Base-by-base conservation (phyloP, 2,329 filamentous ascomycete genomes). In the Lomentospora prolificans region DNA sequence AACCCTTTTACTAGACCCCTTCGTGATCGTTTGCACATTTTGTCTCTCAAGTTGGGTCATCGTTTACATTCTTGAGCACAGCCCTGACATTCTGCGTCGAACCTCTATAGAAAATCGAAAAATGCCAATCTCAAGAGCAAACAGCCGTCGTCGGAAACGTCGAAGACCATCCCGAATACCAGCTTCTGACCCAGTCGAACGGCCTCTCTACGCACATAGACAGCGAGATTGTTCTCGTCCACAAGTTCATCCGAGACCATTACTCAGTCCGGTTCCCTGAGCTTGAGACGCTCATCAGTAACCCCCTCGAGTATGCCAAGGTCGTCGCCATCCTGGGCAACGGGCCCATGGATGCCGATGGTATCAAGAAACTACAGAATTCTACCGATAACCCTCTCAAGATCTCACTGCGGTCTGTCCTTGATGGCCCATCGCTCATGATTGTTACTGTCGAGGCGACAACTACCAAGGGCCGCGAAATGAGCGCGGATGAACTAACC, bases 221-320 rank as follows among this genome's bases (percentile, higher is more conserved):
- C 62, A 89, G 89, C 66, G 92, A 97, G 69, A 88, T 97, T 50
- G 87, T 88, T 31, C 80, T 94, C 6, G 89, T 97, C 22, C 94
- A 99, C 77, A 99, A 99, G 72, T 95, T 90, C 69, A 90, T 96
- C 58, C 84, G 92, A 65, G 94, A 99, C 65, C 90, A 96, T 71
- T 99, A 99, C 73, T 96, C 91, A 8, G 80, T 87, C 17, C 84
- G 92, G 58, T 99, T 97, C 65, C 92, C 94, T 0, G 92, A 96
- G 70, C 81, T 99, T 41, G 94, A 99, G 69, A 80, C 80, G 19
- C 81, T 99, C 31, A 86, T 99, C 58, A 90, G 89, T 57, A 96
- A 92, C 64, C 90, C 94, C 1, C 79, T 97, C 53, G 90, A 96
- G 67, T 99, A 96, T 72, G 90, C 92, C 27, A 96, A 95, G 73